A percentile compares a stretch with the other conserved stretches of the same genome.
Conservation (phyloP, 768 basidiomycete genomes). For the Lentinula aciculospora region DNA sequence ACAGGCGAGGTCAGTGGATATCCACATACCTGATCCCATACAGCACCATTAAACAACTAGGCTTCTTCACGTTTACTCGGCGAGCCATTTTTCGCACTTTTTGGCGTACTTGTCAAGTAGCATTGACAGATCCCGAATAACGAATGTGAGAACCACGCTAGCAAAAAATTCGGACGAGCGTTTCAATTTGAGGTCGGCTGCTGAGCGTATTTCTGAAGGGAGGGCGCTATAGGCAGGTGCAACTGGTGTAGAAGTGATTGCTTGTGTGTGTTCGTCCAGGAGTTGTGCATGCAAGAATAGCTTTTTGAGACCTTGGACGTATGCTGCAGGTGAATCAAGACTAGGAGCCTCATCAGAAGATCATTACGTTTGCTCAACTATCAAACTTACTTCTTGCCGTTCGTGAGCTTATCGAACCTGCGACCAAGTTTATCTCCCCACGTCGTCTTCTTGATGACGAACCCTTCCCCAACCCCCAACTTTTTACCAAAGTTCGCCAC, state of each 20-base stretch:
- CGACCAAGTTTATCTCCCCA: constrained; percentile 74
- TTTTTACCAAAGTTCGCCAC: constrained; percentile 83
- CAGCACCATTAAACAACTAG: too few relatives aligned
- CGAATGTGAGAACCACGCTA: constrained; percentile 82
- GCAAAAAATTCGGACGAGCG: constrained; percentile 91
- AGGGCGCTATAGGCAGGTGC: constrained; percentile 74
- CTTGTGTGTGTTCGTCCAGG: constrained; percentile 84
- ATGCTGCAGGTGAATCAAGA: constrained; percentile 82
- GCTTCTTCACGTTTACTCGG: constrained; percentile 65
- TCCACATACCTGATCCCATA: too few relatives aligned
- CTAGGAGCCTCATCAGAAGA: constrained; percentile 28
- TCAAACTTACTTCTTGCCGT: constrained; percentile 74
- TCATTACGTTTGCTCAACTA: neutral
- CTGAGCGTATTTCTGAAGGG: constrained; percentile 52
- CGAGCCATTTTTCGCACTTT: constrained; percentile 90
- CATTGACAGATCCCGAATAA: constrained; percentile 81
- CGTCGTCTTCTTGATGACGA: constrained; percentile 75
- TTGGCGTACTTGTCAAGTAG: constrained; percentile 91
- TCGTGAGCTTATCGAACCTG: constrained; percentile 79
- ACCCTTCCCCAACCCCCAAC: constrained; percentile 83
- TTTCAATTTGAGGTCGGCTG: constrained; percentile 70
- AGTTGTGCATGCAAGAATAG: constrained; percentile 73
- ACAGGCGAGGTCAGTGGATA: too few relatives aligned
- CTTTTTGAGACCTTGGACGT: constrained; percentile 69
- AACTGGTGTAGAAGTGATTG: constrained; percentile 55